Base-by-base conservation (phyloP, 1,284 basidiomycete genomes). In the Trichosporon faecale region DNA sequence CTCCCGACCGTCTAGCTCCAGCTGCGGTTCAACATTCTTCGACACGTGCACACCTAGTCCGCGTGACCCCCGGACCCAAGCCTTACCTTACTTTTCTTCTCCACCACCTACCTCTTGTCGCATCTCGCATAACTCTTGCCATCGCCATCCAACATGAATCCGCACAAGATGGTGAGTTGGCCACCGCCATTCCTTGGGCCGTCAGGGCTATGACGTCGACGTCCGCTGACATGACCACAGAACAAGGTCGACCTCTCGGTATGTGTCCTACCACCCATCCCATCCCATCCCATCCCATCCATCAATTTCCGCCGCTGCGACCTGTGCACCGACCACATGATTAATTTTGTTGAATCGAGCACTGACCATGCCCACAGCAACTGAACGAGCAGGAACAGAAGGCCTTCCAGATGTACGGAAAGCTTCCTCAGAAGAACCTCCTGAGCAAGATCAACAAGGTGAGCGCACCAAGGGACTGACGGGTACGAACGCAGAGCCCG, bases 371-470 rank as follows among this genome's bases (percentile, higher is more conserved):
- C 69, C 68, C 78, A 46, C 79, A 96, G 93, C 90, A 90, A 81
- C 85, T 98, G 85, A 89, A 88, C 75, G 91, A 92, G 80, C 91
- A 97, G 85, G 95, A 98, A 86, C 90, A 95, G 85, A 92, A 94
- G 85, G 89, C 97, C 74, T 95, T 97, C 86, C 89, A 91, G 79
- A 89, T 94, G 80, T 98, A 98, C 85, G 95, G 95, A 73, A 96
- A 95, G 85, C 86, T 97, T 33, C 95, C 95, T 18, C 90, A 89
- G 18, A 97, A 97, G 89, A 95, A 94, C 83, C 85, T 92, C 65
- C 87, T 97, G 75, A 92, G 88, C 80, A 96, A 95, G 87, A 94
- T 95, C 90, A 92, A 95, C 84, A 96, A 94, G 89, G 94, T 93
- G 66, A 66, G 57, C 57, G 8, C 25, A 61, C 27, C 14, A 29